These are phyloP conservation scores for Colletotrichum coccodes DNA, from an alignment of 2,329 filamentous ascomycete genomes.

Conservation along the genomic window DNA sequence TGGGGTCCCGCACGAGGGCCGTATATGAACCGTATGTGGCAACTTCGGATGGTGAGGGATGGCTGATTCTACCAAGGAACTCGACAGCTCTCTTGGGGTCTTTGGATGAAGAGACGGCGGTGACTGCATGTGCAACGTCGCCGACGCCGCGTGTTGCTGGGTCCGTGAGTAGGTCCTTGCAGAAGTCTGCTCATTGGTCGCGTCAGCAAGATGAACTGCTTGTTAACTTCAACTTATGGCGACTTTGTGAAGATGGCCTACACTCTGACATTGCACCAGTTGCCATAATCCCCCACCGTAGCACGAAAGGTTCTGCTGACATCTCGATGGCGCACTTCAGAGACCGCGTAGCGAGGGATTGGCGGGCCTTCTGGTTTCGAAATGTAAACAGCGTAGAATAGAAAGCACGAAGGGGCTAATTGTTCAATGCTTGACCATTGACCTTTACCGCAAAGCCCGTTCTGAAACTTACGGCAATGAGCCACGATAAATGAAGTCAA, in stretches of 20 bases:
- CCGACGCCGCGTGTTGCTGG: conserved; percentile 73
- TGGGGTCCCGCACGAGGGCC: conserved; percentile 79
- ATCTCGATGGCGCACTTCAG: conserved; percentile 39
- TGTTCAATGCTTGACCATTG: too few relatives aligned
- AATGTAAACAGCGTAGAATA: too few relatives aligned
- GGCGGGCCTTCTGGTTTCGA: too few relatives aligned
- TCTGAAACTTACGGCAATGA: too few relatives aligned
- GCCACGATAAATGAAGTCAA: too few relatives aligned
- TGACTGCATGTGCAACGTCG: conserved; percentile 78
- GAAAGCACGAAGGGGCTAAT: too few relatives aligned
- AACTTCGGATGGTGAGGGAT: conserved; percentile 73
- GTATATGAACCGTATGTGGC: conserved; percentile 84
- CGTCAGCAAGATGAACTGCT: background rate
- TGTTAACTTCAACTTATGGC: background rate
- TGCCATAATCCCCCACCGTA: conserved; percentile 70
- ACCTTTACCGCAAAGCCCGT: too few relatives aligned
- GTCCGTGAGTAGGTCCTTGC: conserved; percentile 81
- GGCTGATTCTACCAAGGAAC: conserved; percentile 78
- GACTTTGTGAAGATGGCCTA: conserved; percentile 44
- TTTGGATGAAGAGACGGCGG: conserved; percentile 79
- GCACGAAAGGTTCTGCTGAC: conserved; percentile 58
- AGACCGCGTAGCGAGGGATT: too few relatives aligned
- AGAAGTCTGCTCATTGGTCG: conserved; percentile 70
- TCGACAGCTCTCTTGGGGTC: conserved; percentile 85
- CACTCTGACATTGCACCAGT: conserved; percentile 68